A percentile compares a stretch with the other conserved stretches of the same genome.
Conservation (phyloP, 805 yeast species). For the Candida berthetii region DNA sequence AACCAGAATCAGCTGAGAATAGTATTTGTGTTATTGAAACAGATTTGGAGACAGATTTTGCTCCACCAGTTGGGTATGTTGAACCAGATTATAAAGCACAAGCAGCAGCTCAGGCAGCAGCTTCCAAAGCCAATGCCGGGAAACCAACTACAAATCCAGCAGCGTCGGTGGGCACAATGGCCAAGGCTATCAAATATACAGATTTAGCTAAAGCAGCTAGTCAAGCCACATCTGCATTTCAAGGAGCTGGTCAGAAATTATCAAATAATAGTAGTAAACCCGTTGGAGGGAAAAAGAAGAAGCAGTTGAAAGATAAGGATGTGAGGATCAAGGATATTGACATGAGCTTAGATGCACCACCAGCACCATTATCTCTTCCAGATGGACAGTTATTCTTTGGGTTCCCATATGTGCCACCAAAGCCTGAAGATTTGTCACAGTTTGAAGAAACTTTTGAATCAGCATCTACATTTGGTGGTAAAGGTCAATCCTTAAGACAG, state of each 20-base stretch:
- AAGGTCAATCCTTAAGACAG: conserved; percentile 72
- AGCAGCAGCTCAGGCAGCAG: not conserved
- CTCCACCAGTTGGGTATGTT: conserved; percentile 97
- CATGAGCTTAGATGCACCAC: conserved; percentile 52
- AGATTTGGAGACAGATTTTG: conserved; percentile 94
- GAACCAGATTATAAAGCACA: conserved; percentile 64
- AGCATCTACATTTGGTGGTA: conserved; percentile 43
- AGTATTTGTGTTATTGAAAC: conserved; percentile 96
- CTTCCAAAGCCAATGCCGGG: conserved; percentile 17
- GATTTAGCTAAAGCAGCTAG: conserved; percentile 42
- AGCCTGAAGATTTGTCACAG: conserved; percentile 26
- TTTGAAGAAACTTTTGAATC: conserved; percentile 16
- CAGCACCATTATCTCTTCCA: conserved; percentile 70
- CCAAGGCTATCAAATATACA: conserved; percentile 61
- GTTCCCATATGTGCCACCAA: conserved; percentile 58
- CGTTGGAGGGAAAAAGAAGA: conserved; percentile 3
- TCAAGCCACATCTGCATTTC: conserved; percentile 27
- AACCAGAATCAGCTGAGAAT: conserved; percentile 58
- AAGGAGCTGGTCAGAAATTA: conserved; percentile 64
- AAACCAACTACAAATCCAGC: conserved; percentile 14
- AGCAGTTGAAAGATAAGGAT: too few species aligned
- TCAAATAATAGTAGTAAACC: conserved; percentile 25
- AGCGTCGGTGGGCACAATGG: conserved; percentile 67
- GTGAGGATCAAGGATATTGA: conserved; percentile 27
- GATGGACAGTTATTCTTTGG: conserved; percentile 92